Percentiles rank a stretch among this genome's conserved stretches.
phyloP scores from a whole-genome alignment of 1,284 basidiomycete genomes.

The Phenoliferia sp. region DNA sequence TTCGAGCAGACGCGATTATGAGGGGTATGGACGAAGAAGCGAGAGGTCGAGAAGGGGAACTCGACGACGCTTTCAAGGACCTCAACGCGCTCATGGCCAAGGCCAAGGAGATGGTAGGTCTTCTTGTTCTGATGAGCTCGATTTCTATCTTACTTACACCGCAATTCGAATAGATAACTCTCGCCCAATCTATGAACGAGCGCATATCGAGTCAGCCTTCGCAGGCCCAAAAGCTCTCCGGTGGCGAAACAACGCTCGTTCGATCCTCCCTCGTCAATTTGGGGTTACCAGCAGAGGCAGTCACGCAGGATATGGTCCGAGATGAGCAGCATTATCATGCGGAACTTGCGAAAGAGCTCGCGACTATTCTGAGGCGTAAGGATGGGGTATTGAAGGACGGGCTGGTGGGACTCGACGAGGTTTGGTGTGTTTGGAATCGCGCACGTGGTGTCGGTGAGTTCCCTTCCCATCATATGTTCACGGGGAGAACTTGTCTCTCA shows the following conservation, averaged over 20 bases:
- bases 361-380: conserved; percentile 55
- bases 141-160: neutral
- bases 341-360: conserved; percentile 78
- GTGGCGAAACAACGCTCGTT: conserved; percentile 77
- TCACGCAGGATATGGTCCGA: conserved; percentile 84
- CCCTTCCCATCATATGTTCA: conserved; percentile 7
- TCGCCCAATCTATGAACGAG: conserved; percentile 80
- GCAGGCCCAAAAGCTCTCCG: conserved; percentile 28
- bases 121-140: neutral
- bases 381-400: conserved; percentile 49
- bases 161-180: conserved; percentile 47
- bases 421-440: conserved; percentile 97
- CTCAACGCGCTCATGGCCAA: conserved; percentile 87
- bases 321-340: conserved; percentile 76
- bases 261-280: conserved; percentile 82
- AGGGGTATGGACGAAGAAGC: conserved; percentile 65
- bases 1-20: conserved; percentile 67
- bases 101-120: conserved; percentile 79
- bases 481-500: neutral
- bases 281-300: conserved; percentile 64
- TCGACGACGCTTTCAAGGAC: conserved; percentile 78
- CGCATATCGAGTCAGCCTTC: conserved; percentile 28
- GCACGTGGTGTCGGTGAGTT: conserved; percentile 81
- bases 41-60: conserved; percentile 58
- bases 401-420: conserved; percentile 83